These are phyloP conservation scores for Calocybe gambosa DNA, from an alignment of 1,284 basidiomycete genomes.

Conservation along the genomic window DNA sequence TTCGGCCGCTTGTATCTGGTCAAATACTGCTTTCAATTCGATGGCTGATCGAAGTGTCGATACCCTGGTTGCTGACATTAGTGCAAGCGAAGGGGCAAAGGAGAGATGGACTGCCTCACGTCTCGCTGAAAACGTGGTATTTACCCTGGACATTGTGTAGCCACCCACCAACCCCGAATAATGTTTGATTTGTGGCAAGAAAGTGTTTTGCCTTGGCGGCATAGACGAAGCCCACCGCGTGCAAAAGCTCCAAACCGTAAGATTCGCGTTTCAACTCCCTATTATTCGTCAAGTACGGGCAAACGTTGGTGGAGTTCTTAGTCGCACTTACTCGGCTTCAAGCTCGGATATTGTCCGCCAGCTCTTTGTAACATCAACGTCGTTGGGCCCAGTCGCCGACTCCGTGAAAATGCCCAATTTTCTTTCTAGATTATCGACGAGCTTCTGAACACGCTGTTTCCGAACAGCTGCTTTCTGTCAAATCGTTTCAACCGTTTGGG, in stretches of 20 bases:
- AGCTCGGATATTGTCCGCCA: conserved; percentile 76
- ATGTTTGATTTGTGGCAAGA: conserved; percentile 72
- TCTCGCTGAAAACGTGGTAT: conserved; percentile 90
- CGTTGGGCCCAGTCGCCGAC: conserved; percentile 72
- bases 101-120: conserved; percentile 55
- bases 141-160: conserved; percentile 91
- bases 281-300: conserved; percentile 6
- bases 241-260: conserved; percentile 89
- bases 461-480: conserved; percentile 74
- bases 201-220: conserved; percentile 76
- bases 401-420: conserved; percentile 93
- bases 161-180: conserved; percentile 87
- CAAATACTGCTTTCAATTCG: conserved; percentile 92
- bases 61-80: conserved; percentile 47
- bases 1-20: conserved; percentile 91
- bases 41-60: conserved; percentile 85
- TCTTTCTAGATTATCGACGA: conserved; percentile 79
- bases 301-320: not conserved
- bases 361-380: conserved; percentile 61
- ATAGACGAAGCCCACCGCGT: conserved; percentile 91
- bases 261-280: conserved; percentile 86
- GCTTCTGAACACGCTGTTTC: conserved; percentile 74
- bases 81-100: conserved; percentile 3
- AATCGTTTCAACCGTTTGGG: conserved; percentile 6
- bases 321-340: conserved; percentile 69